Evolutionary conservation across 805 yeast genomes (phyloP).

Genomic region (Pichia manshurica): DNA sequence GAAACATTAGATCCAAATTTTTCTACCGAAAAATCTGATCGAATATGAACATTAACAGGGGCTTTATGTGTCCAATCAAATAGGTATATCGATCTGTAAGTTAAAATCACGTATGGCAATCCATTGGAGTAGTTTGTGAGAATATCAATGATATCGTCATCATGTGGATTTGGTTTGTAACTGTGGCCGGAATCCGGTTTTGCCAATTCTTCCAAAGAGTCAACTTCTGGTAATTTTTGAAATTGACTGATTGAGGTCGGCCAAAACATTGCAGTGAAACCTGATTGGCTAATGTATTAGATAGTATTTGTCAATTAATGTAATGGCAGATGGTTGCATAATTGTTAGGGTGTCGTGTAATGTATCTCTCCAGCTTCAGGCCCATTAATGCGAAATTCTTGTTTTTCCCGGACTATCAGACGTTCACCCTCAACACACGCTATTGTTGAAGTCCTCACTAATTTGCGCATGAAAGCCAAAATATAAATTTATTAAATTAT

Average conservation of each 20-base stretch:
- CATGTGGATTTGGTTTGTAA: conserved; percentile 23
- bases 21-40: conserved; percentile 39
- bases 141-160: conserved; percentile 19
- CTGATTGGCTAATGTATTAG: no score
- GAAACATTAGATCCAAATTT: conserved; percentile 42
- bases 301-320: no score
- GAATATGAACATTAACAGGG: conserved; percentile 43
- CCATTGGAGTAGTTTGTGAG: conserved; percentile 8
- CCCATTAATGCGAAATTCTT: no score
- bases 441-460: no score
- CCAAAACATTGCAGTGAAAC: conserved; percentile 29
- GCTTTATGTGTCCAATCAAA: conserved; percentile 38
- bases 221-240: conserved; percentile 25
- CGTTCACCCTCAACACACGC: no score
- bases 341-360: no score
- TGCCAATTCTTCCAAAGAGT: conserved; percentile 15
- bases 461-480: neutral
- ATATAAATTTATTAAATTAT: conserved; percentile 7
- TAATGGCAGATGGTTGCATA: no score
- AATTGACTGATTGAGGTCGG: conserved; percentile 24
- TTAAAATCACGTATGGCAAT: conserved; percentile 31
- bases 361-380: no score
- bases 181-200: conserved; percentile 10
- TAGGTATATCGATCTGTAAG: conserved; percentile 34
- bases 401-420: no score